Evolutionary conservation across 2,329 filamentous ascomycete species (phyloP), one percentile per base, ranked within the genome.

Genomic region (Sporothrix humicola): DNA sequence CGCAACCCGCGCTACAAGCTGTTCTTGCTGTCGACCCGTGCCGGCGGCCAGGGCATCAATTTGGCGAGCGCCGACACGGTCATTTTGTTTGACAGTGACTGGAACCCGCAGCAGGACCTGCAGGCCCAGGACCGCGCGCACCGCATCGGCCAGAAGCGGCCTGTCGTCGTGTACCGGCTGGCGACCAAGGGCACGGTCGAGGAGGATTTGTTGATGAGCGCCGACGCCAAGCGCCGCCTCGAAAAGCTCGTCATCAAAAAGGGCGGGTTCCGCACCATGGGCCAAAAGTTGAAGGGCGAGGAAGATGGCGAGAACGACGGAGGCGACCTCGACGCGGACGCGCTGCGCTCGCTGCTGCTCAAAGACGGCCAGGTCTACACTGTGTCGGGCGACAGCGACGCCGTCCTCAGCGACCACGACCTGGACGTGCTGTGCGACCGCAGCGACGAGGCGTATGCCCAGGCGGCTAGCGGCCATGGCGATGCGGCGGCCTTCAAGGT

Each of bases 211-310:
- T 88, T 98, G 0, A 88, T 94, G 78, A 94, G 93, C 48, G 96
- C 96, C 0, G 94, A 98, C 78, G 93, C 93, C 0, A 99, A 99
- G 82, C 91, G 96, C 0, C 88, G 95, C 1, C 87, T 99, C 0
- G 96, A 99, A 81, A 97, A 98, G 80, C 86, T 99, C 0, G 94
- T 99, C 7, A 99, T 99, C 79, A 93, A 95, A 75, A 98, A 98
- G 81, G 95, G 95, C 1, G 91, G 92, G 5, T 95, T 97, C 82
- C 89, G 87, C 76, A 90, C 88, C 12, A 89, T 94, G 82, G 86
- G 85, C 0, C 87, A 92, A 78, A 90, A 90, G 77, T 85, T 88
- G 77, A 84, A 86, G 72, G 77, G 71, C 74, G 83, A 84, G 5
- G 52, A 13, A 4, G 42, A 17, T 5, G 59, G 0, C 3, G 61